A percentile compares a stretch with the other conserved stretches of the same genome.
Conservation (phyloP, 345 rosid genomes). For the Erodium maritimum region DNA sequence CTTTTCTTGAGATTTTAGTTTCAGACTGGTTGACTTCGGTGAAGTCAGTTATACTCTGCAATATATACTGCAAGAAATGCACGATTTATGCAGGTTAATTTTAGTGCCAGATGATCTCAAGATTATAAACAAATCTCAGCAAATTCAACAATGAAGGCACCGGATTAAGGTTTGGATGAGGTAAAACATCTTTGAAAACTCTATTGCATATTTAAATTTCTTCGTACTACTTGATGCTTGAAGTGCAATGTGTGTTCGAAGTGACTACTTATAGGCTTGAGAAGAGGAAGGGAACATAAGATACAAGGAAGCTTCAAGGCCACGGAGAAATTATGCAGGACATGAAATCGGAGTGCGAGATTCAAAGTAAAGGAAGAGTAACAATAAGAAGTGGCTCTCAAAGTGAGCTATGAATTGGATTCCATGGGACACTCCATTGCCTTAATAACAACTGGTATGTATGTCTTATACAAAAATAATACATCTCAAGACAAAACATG, state of each 20-base stretch:
- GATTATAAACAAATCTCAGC: no score
- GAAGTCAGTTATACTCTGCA: not conserved
- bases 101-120: not conserved
- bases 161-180: not conserved
- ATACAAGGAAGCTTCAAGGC: conserved; percentile 28
- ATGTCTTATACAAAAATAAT: no score
- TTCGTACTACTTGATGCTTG: not conserved
- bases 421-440: no score
- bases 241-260: not conserved
- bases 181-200: not conserved
- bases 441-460: no score
- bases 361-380: no score
- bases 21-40: no score
- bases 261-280: conserved; percentile 12
- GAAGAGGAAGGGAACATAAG: conserved; percentile 25
- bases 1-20: no score
- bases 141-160: not conserved
- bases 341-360: no score
- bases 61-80: not conserved
- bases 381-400: no score
- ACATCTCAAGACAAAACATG: no score
- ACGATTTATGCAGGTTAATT: not conserved
- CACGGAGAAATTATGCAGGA: no score
- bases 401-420: no score
- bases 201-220: not conserved